Percentiles rank a stretch among this genome's conserved stretches.
phyloP scores from a whole-genome alignment of 495 filamentous ascomycete species.

The Talaromyces stipitatus region DNA sequence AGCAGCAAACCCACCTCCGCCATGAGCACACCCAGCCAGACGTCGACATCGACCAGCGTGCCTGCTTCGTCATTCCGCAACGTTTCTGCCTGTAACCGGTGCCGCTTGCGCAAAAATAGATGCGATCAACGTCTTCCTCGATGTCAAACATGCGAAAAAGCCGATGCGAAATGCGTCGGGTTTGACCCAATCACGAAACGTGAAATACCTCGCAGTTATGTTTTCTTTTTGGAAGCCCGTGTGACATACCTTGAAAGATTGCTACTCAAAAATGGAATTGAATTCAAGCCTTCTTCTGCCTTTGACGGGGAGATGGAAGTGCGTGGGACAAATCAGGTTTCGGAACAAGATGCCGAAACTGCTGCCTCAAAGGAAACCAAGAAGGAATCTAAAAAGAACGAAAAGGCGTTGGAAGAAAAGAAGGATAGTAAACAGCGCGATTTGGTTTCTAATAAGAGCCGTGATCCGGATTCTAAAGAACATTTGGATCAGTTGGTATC shows the following conservation, averaged over 20 bases:
- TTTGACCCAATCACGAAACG: slow-evolving; percentile 94
- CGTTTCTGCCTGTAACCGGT: slow-evolving; percentile 91
- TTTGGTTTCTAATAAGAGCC: slow-evolving; percentile 14
- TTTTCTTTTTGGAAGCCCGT: slow-evolving; percentile 86
- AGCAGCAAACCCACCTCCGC: slow-evolving; percentile 10
- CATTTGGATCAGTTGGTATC: slow-evolving; percentile 66
- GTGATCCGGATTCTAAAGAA: slow-evolving; percentile 40
- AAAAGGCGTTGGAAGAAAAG: slow-evolving; percentile 18
- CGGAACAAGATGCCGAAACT: slow-evolving; percentile 20
- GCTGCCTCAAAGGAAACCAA: slow-evolving; percentile 14
- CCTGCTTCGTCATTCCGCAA: slow-evolving; percentile 70
- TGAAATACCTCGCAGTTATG: slow-evolving; percentile 90
- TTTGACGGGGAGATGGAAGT: slow-evolving; percentile 60
- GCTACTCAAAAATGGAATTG: slow-evolving; percentile 58
- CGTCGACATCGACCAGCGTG: slow-evolving; percentile 19
- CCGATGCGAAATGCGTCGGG: slow-evolving; percentile 78
- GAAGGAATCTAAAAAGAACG: slow-evolving; percentile 15
- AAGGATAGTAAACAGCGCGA: slow-evolving; percentile 10
- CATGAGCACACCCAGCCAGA: not conserved
- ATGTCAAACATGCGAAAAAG: slow-evolving; percentile 87
- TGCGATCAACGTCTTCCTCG: slow-evolving; percentile 89
- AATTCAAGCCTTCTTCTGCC: slow-evolving; percentile 66
- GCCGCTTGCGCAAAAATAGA: slow-evolving; percentile 84
- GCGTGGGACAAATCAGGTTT: slow-evolving; percentile 25
- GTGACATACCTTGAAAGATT: slow-evolving; percentile 77